A percentile compares a stretch with the other conserved stretches of the same genome.
These are phyloP conservation scores for Syzygium malaccense DNA, from an alignment of 441 rosid species.

Conservation along the genomic window DNA sequence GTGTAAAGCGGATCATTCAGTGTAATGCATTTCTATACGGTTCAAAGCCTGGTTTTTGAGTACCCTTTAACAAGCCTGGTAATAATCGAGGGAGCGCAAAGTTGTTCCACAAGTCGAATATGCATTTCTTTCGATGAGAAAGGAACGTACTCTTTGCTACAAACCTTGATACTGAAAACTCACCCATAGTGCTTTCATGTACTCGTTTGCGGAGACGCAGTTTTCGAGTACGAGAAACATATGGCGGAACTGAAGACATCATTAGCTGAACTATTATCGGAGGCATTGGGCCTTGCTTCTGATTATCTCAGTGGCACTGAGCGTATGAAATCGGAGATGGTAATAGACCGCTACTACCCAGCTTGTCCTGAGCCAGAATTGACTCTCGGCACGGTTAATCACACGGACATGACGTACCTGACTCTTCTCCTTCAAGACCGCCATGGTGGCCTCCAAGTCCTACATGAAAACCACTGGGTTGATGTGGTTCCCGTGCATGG, in stretches of 20 bases:
- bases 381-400: constrained; percentile 16
- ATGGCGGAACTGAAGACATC: constrained; percentile 18
- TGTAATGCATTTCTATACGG: neutral
- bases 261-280: constrained; percentile 32
- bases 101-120: neutral
- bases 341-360: constrained; percentile 49
- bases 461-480: constrained; percentile 7
- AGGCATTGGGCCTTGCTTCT: constrained; percentile 34
- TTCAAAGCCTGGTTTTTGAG: neutral
- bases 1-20: neutral
- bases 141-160: neutral
- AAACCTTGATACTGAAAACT: neutral
- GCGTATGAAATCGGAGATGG: constrained; percentile 39
- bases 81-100: neutral
- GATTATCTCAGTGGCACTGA: constrained; percentile 24
- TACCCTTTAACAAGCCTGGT: neutral
- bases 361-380: constrained; percentile 47
- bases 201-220: constrained; percentile 22
- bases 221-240: constrained; percentile 28
- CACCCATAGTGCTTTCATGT: neutral
- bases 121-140: neutral
- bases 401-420: neutral
- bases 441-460: constrained; percentile 6
- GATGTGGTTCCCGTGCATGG: constrained; percentile 6
- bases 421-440: constrained; percentile 11